phyloP scores from a whole-genome alignment of 257 asterid species.

The Craterostigma plantagineum region DNA sequence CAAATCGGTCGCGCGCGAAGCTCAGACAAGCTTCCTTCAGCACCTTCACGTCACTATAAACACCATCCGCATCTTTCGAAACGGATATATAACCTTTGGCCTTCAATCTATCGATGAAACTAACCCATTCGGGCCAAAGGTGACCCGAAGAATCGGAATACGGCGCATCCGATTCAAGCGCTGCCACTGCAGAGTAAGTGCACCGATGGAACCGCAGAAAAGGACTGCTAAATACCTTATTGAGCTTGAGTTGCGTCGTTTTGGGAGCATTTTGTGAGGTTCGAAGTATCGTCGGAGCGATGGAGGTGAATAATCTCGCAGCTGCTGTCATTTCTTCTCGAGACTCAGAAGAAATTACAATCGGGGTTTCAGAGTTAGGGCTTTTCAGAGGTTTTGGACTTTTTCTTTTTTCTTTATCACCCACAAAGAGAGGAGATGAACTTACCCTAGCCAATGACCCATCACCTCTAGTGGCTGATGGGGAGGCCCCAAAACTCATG shows the following conservation, averaged over 20 bases:
- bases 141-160: slow-evolving; percentile 17
- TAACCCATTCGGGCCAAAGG: slow-evolving; percentile 96
- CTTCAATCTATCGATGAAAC: slow-evolving; percentile 52
- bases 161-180: slow-evolving; percentile 12
- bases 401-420: too few species aligned
- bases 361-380: slow-evolving; percentile 11
- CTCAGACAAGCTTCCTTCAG: slow-evolving; percentile 55
- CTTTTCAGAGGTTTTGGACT: not conserved
- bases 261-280: slow-evolving; percentile 12
- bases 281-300: slow-evolving; percentile 35
- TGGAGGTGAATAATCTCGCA: slow-evolving; percentile 27
- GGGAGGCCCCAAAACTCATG: too few species aligned
- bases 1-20: slow-evolving; percentile 75
- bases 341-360: slow-evolving; percentile 6
- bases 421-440: too few species aligned
- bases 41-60: slow-evolving; percentile 32
- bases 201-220: slow-evolving; percentile 24
- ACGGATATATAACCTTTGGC: slow-evolving; percentile 40
- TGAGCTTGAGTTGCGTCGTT: slow-evolving; percentile 10
- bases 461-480: too few species aligned
- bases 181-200: slow-evolving; percentile 30
- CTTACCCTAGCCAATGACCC: too few species aligned
- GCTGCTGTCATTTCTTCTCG: slow-evolving; percentile 15
- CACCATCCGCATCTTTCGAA: slow-evolving; percentile 11
- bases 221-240: slow-evolving; percentile 11